Conservation (phyloP, 2,329 filamentous ascomycete species). For the Paracoccidioides brasiliensis region DNA sequence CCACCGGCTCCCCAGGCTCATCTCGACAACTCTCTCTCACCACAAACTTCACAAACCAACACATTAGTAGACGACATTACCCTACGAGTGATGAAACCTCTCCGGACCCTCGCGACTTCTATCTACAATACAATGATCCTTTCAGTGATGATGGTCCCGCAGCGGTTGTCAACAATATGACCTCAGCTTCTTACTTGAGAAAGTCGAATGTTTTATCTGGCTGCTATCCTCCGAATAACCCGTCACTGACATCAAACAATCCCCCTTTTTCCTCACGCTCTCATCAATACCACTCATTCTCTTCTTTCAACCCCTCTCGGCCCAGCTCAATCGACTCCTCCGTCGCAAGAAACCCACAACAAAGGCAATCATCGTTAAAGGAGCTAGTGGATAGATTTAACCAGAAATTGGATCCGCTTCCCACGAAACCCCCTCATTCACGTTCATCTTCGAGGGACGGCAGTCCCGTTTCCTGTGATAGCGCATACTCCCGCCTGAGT, state of each 20-base stretch:
- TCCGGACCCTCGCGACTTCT: slow-evolving; percentile 40
- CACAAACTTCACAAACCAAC: slow-evolving; percentile 12
- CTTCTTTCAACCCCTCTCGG: slow-evolving; percentile 12
- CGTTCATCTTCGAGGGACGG: slow-evolving; percentile 23
- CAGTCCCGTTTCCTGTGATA: slow-evolving; percentile 22
- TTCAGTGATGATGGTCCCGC: slow-evolving; percentile 18
- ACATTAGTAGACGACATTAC: slow-evolving; percentile 4
- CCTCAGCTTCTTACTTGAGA: slow-evolving; percentile 10
- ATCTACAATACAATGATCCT: slow-evolving; percentile 32
- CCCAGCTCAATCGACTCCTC: not conserved
- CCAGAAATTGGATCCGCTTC: slow-evolving; percentile 40
- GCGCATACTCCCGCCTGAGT: slow-evolving; percentile 18
- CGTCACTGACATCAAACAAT: slow-evolving; percentile 5
- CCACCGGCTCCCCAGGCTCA: slow-evolving; percentile 12
- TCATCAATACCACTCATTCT: slow-evolving; percentile 21
- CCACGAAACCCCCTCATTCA: slow-evolving; percentile 28
- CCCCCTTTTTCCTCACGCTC: slow-evolving; percentile 11
- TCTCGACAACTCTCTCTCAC: slow-evolving; percentile 13
- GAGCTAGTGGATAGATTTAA: slow-evolving; percentile 72
- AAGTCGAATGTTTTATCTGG: slow-evolving; percentile 2
- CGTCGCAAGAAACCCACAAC: slow-evolving; percentile 15
- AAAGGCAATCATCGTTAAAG: slow-evolving; percentile 56
- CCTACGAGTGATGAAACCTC: slow-evolving; percentile 18
- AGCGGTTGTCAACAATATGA: slow-evolving; percentile 11
- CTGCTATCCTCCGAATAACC: not conserved